Conservation (phyloP, 306 rosid genomes). For the Prunus salicina region DNA sequence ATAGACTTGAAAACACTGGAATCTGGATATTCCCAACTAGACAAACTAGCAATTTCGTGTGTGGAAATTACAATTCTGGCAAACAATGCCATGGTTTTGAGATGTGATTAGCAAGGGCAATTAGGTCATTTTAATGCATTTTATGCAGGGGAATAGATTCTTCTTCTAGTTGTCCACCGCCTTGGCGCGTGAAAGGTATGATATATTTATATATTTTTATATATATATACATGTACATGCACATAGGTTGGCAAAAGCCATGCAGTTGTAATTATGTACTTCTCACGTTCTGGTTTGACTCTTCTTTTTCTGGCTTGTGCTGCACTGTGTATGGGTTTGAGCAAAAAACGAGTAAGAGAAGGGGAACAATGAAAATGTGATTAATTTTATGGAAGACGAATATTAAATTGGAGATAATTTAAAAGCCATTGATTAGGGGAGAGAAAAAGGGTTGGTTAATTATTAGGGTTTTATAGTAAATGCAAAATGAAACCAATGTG, state of each 20-base stretch:
- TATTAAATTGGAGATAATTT: conserved; percentile 4
- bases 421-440: conserved; percentile 29
- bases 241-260: conserved; percentile 52
- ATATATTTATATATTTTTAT: not conserved
- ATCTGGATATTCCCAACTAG: conserved; percentile 25
- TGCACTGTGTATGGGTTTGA: conserved; percentile 4
- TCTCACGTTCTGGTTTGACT: conserved; percentile 67
- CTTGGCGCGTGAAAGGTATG: conserved; percentile 40
- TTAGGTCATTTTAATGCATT: conserved; percentile 24
- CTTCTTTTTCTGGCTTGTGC: conserved; percentile 10
- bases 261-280: conserved; percentile 40
- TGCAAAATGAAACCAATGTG: not conserved
- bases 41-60: conserved; percentile 3
- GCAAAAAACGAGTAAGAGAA: not conserved
- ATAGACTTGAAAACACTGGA: conserved; percentile 15
- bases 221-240: not conserved
- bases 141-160: not conserved
- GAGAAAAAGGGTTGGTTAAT: not conserved
- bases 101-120: conserved; percentile 18
- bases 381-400: conserved; percentile 15
- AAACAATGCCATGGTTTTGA: not conserved
- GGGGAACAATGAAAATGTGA: not conserved
- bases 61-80: conserved; percentile 30
- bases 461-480: conserved; percentile 8
- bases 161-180: conserved; percentile 43